Evolutionary conservation across 2,329 filamentous ascomycete genomes (phyloP).

Genomic region (Immersiporthe knoxdaviesiana): DNA sequence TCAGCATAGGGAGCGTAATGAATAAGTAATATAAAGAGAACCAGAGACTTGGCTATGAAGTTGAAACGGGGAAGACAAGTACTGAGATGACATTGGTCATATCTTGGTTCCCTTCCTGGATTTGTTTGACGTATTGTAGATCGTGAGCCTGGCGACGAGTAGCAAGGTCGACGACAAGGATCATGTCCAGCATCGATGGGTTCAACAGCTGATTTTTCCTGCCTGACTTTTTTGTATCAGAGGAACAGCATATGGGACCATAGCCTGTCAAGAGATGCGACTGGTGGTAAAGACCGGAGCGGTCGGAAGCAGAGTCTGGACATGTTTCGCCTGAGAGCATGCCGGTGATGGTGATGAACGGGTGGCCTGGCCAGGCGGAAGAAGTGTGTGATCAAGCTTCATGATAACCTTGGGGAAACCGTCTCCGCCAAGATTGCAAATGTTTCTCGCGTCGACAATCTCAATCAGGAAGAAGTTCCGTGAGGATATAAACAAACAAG

Average conservation of each 20-base stretch:
- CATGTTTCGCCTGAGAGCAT: not conserved
- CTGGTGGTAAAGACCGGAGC: not conserved
- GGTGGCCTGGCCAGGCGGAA: not conserved
- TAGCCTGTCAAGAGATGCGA: not conserved
- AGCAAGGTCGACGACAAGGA: not conserved
- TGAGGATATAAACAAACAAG: not conserved
- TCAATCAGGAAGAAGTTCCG: not conserved
- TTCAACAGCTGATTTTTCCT: not conserved
- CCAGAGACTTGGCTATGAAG: not conserved
- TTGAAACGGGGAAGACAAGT: conserved; percentile 15
- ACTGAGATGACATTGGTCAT: conserved; percentile 15
- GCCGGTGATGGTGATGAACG: not conserved
- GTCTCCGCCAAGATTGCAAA: not conserved
- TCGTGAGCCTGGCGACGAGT: not conserved
- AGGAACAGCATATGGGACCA: not conserved
- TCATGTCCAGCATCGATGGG: not conserved
- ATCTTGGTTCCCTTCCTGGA: not conserved
- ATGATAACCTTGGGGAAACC: not conserved
- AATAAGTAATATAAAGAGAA: conserved; percentile 12
- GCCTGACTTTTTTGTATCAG: not conserved
- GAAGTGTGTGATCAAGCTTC: not conserved
- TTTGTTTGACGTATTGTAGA: conserved; percentile 1
- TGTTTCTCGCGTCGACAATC: not conserved
- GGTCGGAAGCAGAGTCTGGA: not conserved
- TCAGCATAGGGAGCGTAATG: conserved; percentile 18